Evolutionary conservation across 805 yeast species (phyloP).

Genomic region (Hanseniaspora mollemarum): DNA sequence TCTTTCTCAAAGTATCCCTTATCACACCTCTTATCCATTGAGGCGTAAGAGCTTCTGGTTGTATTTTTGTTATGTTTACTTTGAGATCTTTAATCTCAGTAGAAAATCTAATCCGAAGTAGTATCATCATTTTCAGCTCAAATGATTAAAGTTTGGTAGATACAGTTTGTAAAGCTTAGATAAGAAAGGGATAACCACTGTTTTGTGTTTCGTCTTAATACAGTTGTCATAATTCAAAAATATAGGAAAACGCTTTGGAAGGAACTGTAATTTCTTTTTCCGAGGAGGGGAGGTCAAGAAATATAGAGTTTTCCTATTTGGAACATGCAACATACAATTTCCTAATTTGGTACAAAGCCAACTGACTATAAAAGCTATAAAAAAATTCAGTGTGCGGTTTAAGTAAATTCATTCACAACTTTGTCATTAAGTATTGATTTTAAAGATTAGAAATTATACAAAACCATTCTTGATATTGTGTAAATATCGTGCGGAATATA

Average conservation of each 20-base stretch:
- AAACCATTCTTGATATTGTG: conserved; percentile 24
- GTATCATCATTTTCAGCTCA: no score
- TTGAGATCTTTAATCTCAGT: conserved; percentile 25
- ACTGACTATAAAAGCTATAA: not conserved
- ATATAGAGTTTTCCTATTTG: not conserved
- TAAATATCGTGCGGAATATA: conserved; percentile 48
- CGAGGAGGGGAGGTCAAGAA: not conserved
- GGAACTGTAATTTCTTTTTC: no score
- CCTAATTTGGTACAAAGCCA: no score
- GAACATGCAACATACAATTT: not conserved
- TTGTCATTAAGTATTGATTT: not conserved
- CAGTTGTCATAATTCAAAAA: no score
- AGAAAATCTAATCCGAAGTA: conserved; percentile 23
- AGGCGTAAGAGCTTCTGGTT: conserved; percentile 21
- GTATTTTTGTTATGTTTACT: conserved; percentile 23
- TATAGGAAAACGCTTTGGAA: no score
- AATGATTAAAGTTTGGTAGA: no score
- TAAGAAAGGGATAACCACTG: no score
- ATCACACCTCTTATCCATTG: conserved; percentile 26
- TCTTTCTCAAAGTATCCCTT: conserved; percentile 18
- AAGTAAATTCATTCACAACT: no score
- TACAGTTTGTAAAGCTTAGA: no score
- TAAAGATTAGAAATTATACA: conserved; percentile 6
- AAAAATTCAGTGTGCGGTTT: no score
- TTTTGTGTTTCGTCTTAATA: no score